Evolutionary conservation across 2,329 filamentous ascomycete genomes (phyloP).

Genomic region (Penicillium capsulatum): DNA sequence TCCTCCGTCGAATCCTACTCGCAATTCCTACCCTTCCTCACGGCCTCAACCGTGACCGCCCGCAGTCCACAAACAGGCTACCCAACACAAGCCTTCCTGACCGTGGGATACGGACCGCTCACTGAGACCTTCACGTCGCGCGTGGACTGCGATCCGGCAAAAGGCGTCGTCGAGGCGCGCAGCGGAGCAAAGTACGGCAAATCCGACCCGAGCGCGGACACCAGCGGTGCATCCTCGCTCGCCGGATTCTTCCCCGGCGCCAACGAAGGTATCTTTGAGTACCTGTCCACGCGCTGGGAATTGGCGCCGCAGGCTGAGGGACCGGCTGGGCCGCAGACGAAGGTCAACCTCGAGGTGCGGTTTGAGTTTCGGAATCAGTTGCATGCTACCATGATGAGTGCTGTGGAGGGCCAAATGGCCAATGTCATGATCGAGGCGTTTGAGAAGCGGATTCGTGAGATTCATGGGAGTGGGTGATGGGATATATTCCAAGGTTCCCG

Average conservation of each 20-base stretch:
- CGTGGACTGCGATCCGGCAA: conserved; percentile 69
- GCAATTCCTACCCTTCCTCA: conserved; percentile 88
- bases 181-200: conserved; percentile 40
- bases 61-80: conserved; percentile 55
- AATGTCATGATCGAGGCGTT: conserved; percentile 90
- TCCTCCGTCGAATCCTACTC: conserved; percentile 82
- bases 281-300: conserved; percentile 44
- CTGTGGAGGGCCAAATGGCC: conserved; percentile 78
- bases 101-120: conserved; percentile 78
- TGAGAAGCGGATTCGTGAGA: conserved; percentile 67
- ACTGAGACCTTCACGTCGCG: conserved; percentile 78
- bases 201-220: conserved; percentile 56
- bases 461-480: conserved; percentile 40
- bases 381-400: conserved; percentile 75
- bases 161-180: conserved; percentile 66
- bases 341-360: conserved; percentile 70
- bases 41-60: conserved; percentile 68
- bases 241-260: conserved; percentile 33
- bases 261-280: conserved; percentile 48
- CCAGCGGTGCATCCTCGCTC: conserved; percentile 40
- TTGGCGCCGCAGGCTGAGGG: conserved; percentile 33
- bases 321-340: conserved; percentile 51
- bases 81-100: conserved; percentile 72
- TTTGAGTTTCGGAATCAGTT: conserved; percentile 88
- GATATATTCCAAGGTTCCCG: neutral